Evolutionary conservation across 148 eudicot species (phyloP), one percentile per base, ranked within the genome.

Genomic region (Dianthus caryophyllus): DNA sequence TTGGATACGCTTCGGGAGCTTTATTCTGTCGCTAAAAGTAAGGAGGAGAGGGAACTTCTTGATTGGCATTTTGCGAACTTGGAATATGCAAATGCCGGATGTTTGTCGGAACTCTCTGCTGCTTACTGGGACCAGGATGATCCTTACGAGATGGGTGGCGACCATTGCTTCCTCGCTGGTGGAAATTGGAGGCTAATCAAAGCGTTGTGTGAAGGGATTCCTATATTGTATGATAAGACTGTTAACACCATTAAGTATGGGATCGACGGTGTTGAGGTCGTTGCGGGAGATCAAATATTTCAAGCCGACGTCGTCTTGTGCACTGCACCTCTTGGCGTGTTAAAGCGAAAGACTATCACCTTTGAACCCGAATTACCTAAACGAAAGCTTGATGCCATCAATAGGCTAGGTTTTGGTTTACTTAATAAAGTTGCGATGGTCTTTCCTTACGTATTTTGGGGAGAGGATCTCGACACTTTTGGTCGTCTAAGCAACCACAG

Each of bases 31-130:
- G 91, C 87, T 9, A 89, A 71, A 73, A 85, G 71, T 64, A 70
- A 74, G 1, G 98, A 89, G 67, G 98, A 92, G 75, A 80, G 77
- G 24, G 94, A 87, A 81, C 84, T 92, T 59, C 88, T 92, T 51
- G 84, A 92, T 81, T 92, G 96, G 98, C 96, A 89, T 79, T 73
- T 81, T 69, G 96, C 98, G 18, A 92, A 92, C 67, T 78, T 92
- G 79, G 98, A 92, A 83, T 92, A 87, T 80, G 96, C 96, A 36
- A 92, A 92, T 80, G 98, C 96, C n/a, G 96, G 98, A 63, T 87
- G 89, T 77, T 81, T 92, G 30, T 87, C 89, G 2, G 76, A 87
- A 68, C 94, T 92, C 65, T 92, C 98, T 24, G 98, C 91, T 66
- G 80, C 94, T 12, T 85, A 92, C 73, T 92, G 96, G 97, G 96